These are phyloP conservation scores for Margaritispora aquatica DNA, from an alignment of 495 filamentous ascomycete species.

Conservation along the genomic window DNA sequence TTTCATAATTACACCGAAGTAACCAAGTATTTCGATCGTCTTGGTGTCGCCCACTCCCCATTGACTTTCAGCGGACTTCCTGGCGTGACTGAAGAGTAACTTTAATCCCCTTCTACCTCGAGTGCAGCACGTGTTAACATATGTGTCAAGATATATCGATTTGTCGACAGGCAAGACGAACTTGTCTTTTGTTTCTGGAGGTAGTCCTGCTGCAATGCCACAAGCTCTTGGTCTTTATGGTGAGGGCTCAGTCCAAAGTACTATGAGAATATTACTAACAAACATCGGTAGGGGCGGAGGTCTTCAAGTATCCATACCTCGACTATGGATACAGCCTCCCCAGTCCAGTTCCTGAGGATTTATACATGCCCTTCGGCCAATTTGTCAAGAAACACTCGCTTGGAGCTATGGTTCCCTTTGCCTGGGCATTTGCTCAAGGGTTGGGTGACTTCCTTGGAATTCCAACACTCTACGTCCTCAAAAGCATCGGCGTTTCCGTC, in stretches of 20 bases:
- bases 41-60: constrained; percentile 26
- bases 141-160: neutral
- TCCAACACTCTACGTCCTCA: constrained; percentile 28
- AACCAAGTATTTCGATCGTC: constrained; percentile 35
- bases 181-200: neutral
- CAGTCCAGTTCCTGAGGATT: constrained; percentile 7
- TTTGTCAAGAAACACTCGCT: constrained; percentile 27
- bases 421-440: constrained; percentile 14
- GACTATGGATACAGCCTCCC: constrained; percentile 7
- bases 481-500: constrained; percentile 16
- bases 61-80: neutral
- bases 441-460: constrained; percentile 20
- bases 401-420: constrained; percentile 12
- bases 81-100: neutral
- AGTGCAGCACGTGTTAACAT: neutral
- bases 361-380: constrained; percentile 6
- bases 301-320: constrained; percentile 7
- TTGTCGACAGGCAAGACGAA: neutral
- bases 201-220: neutral
- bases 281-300: neutral
- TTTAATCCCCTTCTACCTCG: neutral
- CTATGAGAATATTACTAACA: neutral
- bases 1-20: constrained; percentile 25
- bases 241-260: neutral
- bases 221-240: neutral